A percentile compares a stretch with the other conserved stretches of the same genome.
Evolutionary conservation across 2,329 filamentous ascomycete species (phyloP).

Genomic region (Hymenoscyphus salicellus): DNA sequence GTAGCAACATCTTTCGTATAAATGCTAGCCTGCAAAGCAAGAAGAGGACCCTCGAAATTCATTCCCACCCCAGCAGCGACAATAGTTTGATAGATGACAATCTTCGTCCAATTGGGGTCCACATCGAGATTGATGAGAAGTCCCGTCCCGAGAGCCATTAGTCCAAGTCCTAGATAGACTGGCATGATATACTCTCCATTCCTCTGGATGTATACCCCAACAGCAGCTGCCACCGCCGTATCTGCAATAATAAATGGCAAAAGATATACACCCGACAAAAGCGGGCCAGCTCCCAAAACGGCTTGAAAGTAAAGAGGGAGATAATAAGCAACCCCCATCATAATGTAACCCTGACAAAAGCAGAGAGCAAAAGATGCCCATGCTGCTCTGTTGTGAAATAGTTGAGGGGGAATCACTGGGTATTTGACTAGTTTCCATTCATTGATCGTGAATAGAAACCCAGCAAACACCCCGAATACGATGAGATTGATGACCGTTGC

Average conservation of each 20-base stretch:
- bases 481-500: conserved; percentile 41
- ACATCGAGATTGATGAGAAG: conserved; percentile 60
- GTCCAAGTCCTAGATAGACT: conserved; percentile 55
- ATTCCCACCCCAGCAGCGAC: conserved; percentile 63
- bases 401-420: conserved; percentile 71
- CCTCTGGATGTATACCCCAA: conserved; percentile 56
- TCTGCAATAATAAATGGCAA: conserved; percentile 66
- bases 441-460: conserved; percentile 61
- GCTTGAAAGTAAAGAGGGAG: conserved; percentile 70
- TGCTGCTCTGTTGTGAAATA: conserved; percentile 68
- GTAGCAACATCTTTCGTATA: conserved; percentile 61
- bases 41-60: conserved; percentile 66
- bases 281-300: conserved; percentile 42
- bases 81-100: conserved; percentile 61
- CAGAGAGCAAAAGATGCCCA: conserved; percentile 63
- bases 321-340: conserved; percentile 28
- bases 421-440: conserved; percentile 73
- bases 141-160: conserved; percentile 64
- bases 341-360: conserved; percentile 66
- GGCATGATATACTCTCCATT: conserved; percentile 62
- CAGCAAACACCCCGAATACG: conserved; percentile 60
- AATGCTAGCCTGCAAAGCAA: conserved; percentile 63
- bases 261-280: conserved; percentile 72
- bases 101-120: conserved; percentile 51
- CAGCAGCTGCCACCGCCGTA: conserved; percentile 57